Conservation (phyloP, 2,329 filamentous ascomycete species). For the Neospermospora avenae region DNA sequence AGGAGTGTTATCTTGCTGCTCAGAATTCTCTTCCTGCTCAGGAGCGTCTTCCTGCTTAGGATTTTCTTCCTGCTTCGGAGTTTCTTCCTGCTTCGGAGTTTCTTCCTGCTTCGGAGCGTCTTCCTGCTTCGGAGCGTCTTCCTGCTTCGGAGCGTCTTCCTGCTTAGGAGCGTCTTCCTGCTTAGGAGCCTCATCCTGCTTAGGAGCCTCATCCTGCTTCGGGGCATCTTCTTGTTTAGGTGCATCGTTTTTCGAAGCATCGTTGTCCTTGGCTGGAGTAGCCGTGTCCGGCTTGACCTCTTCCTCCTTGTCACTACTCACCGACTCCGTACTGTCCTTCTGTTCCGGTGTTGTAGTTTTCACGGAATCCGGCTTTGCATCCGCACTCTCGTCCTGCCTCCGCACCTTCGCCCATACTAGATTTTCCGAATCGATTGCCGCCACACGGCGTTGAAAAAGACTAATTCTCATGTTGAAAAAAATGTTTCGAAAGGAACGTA, state of each 20-base stretch:
- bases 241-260: background rate
- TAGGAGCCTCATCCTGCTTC: background rate
- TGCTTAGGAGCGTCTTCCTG: background rate
- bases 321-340: background rate
- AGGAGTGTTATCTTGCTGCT: background rate
- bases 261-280: background rate
- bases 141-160: background rate
- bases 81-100: too few species aligned
- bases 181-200: too few species aligned
- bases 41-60: too few species aligned
- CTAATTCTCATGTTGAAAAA: slow-evolving; percentile 6
- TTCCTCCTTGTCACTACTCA: background rate
- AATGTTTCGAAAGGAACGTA: background rate
- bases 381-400: background rate
- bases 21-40: too few species aligned
- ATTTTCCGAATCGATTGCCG: background rate
- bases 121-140: too few species aligned
- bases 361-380: background rate
- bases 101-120: too few species aligned
- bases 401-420: slow-evolving; percentile 3
- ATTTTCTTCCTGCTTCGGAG: too few species aligned
- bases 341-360: background rate
- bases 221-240: background rate
- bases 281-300: background rate
- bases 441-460: slow-evolving; percentile 1